Evolutionary conservation across 2,329 filamentous ascomycete species (phyloP).

Genomic region (Ophiocordyceps camponoti-rufipedis): DNA sequence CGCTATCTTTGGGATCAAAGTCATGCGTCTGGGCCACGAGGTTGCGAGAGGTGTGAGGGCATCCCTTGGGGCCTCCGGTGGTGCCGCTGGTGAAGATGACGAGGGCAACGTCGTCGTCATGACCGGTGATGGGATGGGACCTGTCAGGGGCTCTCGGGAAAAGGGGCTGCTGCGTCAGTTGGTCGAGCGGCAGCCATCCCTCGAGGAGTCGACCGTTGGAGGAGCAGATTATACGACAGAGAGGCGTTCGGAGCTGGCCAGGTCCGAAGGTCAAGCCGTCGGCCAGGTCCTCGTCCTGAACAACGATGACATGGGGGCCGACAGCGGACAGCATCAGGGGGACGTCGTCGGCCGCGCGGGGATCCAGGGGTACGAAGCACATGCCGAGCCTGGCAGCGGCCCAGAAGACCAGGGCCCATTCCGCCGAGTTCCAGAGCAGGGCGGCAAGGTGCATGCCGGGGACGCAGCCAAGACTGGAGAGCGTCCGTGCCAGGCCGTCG

Average conservation of each 20-base stretch:
- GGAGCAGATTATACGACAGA: slow-evolving; percentile 9
- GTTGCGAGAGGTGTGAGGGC: slow-evolving; percentile 21
- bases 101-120: slow-evolving; percentile 10
- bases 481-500: slow-evolving; percentile 8
- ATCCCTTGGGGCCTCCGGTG: slow-evolving; percentile 27
- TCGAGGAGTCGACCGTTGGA: not conserved
- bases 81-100: slow-evolving; percentile 31
- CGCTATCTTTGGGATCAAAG: slow-evolving; percentile 16
- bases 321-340: slow-evolving; percentile 7
- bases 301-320: slow-evolving; percentile 13
- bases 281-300: slow-evolving; percentile 10
- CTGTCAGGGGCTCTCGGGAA: not conserved
- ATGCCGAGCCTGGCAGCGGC: slow-evolving; percentile 14
- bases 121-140: not conserved
- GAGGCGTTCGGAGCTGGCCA: not conserved
- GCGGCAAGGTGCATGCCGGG: slow-evolving; percentile 13
- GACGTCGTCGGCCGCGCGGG: slow-evolving; percentile 8
- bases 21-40: slow-evolving; percentile 17
- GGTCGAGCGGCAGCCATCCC: slow-evolving; percentile 6
- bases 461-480: slow-evolving; percentile 8
- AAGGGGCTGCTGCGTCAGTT: not conserved
- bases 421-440: slow-evolving; percentile 17
- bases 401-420: slow-evolving; percentile 21
- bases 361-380: slow-evolving; percentile 17
- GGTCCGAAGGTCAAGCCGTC: not conserved